Conservation (phyloP, 768 basidiomycete genomes). For the Tylopilus subfusipes region DNA sequence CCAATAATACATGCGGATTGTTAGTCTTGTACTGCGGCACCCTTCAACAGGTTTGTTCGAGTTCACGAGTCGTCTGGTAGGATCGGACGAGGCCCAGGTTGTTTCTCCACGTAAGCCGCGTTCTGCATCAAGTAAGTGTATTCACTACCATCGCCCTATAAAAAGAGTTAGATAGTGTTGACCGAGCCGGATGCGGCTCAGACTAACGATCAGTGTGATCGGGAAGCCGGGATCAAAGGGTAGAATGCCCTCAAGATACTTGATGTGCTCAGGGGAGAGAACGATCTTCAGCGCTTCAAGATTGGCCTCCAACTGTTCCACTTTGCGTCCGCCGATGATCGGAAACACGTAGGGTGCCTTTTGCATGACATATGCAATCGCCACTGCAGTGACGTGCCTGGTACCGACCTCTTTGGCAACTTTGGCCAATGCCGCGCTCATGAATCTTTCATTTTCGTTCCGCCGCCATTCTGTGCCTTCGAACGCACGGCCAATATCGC, state of each 20-base stretch:
- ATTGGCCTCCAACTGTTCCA: constrained; percentile 41
- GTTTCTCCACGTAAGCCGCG: constrained; percentile 21
- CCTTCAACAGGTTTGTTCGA: background rate
- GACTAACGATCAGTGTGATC: constrained; percentile 30
- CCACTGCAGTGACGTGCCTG: constrained; percentile 35
- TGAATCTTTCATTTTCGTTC: constrained; percentile 29
- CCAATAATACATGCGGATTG: background rate
- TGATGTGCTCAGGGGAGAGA: constrained; percentile 38
- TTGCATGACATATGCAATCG: constrained; percentile 44
- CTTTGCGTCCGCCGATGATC: constrained; percentile 41
- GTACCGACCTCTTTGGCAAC: constrained; percentile 40
- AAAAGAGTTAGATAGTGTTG: background rate
- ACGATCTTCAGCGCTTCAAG: constrained; percentile 41
- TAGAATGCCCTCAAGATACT: constrained; percentile 33
- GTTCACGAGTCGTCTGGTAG: constrained; percentile 6
- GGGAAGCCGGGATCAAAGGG: constrained; percentile 43
- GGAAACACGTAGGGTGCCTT: constrained; percentile 46
- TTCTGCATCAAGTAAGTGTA: constrained; percentile 8
- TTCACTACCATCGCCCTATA: constrained; percentile 29
- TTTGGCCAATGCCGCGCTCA: constrained; percentile 35
- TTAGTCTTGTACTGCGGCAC: background rate
- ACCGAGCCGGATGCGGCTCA: background rate
- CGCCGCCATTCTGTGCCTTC: constrained; percentile 31
- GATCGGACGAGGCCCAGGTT: constrained; percentile 8
- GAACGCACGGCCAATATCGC: constrained; percentile 39